phyloP scores from a whole-genome alignment of 164 flowering plant genomes.

The Aristolochia fimbriata region DNA sequence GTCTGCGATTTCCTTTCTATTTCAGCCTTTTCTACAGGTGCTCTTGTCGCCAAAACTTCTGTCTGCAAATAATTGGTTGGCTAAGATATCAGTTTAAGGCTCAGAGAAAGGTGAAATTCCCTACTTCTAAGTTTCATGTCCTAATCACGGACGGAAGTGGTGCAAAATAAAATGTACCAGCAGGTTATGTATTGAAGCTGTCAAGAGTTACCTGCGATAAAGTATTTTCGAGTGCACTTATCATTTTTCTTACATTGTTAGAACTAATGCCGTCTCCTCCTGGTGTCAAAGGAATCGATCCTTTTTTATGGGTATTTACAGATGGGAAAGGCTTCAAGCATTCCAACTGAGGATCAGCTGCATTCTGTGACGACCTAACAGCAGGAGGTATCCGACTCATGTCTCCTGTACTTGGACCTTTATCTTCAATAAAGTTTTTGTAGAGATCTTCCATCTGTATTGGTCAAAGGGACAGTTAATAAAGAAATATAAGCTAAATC shows the following conservation, averaged over 20 bases:
- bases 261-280: slow-evolving; percentile 22
- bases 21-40: not conserved
- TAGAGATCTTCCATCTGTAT: no score
- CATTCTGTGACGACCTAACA: no score
- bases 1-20: not conserved
- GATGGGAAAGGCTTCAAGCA: slow-evolving; percentile 7
- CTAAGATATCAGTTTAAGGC: no score
- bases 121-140: no score
- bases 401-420: no score
- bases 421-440: no score
- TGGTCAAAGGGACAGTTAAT: no score
- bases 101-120: no score
- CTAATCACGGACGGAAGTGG: no score
- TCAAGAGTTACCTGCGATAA: slow-evolving; percentile 40
- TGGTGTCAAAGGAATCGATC: slow-evolving; percentile 4
- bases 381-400: no score
- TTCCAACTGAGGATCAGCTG: not conserved
- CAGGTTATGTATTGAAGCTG: not conserved
- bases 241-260: slow-evolving; percentile 57
- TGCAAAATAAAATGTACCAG: not conserved
- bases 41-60: not conserved
- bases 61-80: no score
- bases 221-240: slow-evolving; percentile 57
- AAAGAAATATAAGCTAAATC: no score
- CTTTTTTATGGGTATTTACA: slow-evolving; percentile 3